Evolutionary conservation across 176 grass and related monocot genomes (phyloP).

Genomic region (Triticum dicoccoides): DNA sequence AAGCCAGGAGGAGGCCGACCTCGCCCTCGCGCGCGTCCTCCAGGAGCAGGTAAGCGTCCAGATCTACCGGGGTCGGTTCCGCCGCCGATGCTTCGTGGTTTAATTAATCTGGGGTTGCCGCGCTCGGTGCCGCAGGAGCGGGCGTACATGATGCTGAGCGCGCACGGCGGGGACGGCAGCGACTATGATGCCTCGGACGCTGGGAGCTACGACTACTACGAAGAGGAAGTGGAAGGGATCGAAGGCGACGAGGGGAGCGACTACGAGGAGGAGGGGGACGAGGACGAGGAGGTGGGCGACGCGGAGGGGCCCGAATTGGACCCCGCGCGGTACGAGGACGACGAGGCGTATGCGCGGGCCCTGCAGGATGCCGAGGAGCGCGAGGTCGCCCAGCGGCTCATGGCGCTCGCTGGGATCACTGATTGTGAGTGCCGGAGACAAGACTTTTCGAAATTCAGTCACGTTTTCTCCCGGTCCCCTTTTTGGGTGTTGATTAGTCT

Average conservation of each 20-base stretch:
- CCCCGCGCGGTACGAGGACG: slow-evolving; percentile 43
- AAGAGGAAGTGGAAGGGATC: slow-evolving; percentile 39
- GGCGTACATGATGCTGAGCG: slow-evolving; percentile 86
- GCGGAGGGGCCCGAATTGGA: slow-evolving; percentile 32
- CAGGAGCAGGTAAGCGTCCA: slow-evolving; percentile 69
- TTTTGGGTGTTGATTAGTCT: background rate
- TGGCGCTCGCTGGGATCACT: slow-evolving; percentile 66
- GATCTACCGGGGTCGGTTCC: background rate
- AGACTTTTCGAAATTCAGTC: background rate
- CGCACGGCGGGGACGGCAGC: slow-evolving; percentile 50
- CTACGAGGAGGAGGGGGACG: slow-evolving; percentile 37
- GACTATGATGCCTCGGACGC: slow-evolving; percentile 64
- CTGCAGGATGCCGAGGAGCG: slow-evolving; percentile 71
- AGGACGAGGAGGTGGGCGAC: slow-evolving; percentile 36
- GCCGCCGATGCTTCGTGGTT: background rate
- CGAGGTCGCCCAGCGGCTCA: slow-evolving; percentile 64
- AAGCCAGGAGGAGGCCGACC: slow-evolving; percentile 95
- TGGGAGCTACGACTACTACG: slow-evolving; percentile 50
- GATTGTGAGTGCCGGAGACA: slow-evolving; percentile 43
- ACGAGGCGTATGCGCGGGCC: slow-evolving; percentile 77
- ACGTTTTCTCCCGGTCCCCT: background rate
- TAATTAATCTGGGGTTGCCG: background rate
- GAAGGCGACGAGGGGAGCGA: slow-evolving; percentile 11
- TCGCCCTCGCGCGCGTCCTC: slow-evolving; percentile 86
- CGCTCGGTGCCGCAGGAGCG: slow-evolving; percentile 55